Conservation (phyloP, 2,329 filamentous ascomycete genomes). For the Pseudocercospora fuligena region DNA sequence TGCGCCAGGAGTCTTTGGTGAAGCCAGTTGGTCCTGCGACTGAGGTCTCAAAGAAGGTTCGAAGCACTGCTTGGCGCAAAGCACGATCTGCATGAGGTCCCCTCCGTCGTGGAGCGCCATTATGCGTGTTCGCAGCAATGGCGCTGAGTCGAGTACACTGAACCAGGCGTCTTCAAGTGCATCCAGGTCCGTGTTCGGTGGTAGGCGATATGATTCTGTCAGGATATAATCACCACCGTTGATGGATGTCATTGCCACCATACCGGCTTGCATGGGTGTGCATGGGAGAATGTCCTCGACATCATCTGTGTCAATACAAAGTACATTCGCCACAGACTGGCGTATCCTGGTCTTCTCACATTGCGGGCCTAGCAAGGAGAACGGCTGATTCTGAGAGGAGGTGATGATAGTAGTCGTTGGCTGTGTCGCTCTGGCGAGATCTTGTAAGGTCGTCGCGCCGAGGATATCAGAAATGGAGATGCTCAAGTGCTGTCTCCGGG, state of each 20-base stretch:
- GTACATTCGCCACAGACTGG: neutral
- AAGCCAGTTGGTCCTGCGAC: neutral
- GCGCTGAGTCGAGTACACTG: neutral
- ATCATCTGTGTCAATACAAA: neutral
- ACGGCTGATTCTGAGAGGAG: neutral
- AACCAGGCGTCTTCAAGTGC: slow-evolving; percentile 6
- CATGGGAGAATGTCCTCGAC: slow-evolving; percentile 37
- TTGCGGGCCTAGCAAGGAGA: slow-evolving; percentile 6
- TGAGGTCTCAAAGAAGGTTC: neutral
- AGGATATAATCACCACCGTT: slow-evolving; percentile 9
- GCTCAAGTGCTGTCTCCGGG: slow-evolving; percentile 42
- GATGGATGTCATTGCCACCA: slow-evolving; percentile 13
- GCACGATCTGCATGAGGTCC: slow-evolving; percentile 7
- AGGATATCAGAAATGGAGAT: slow-evolving; percentile 53
- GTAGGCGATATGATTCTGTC: slow-evolving; percentile 5
- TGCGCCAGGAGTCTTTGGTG: neutral
- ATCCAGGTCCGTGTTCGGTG: slow-evolving; percentile 32
- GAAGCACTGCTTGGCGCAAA: neutral
- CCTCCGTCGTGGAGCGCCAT: neutral
- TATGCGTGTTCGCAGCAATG: slow-evolving; percentile 2
- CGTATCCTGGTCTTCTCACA: neutral
- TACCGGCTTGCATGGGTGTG: slow-evolving; percentile 8
- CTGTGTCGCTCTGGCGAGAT: slow-evolving; percentile 28
- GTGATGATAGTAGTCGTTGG: neutral
- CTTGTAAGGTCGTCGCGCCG: slow-evolving; percentile 33